These are phyloP conservation scores for Backusella macrospora DNA, from an alignment of 192 early-diverging fungal genomes.

Conservation along the genomic window DNA sequence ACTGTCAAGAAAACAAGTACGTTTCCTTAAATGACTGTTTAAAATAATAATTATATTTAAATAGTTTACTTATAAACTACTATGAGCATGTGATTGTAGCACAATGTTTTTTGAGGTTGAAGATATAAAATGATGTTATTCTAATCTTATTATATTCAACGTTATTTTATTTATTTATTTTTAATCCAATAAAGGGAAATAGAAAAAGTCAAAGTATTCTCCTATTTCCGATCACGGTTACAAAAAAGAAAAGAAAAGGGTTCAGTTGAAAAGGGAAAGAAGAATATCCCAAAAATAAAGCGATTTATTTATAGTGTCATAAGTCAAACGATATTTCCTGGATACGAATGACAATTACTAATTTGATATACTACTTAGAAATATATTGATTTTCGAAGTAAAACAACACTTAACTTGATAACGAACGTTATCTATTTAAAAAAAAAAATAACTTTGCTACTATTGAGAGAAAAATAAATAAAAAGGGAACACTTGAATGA, in stretches of 20 bases:
- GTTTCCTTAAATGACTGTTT: background rate
- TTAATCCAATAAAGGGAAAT: background rate
- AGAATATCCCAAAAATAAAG: no score
- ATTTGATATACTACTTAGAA: no score
- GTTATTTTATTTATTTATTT: background rate
- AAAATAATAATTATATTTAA: background rate
- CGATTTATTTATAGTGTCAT: no score
- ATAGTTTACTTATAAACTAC: background rate
- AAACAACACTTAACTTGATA: no score
- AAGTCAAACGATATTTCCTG: no score
- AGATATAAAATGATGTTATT: background rate
- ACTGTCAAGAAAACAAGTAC: background rate
- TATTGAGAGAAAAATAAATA: background rate
- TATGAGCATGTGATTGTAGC: background rate
- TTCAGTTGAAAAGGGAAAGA: background rate
- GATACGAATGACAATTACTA: no score
- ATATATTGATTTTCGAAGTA: no score
- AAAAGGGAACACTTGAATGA: background rate
- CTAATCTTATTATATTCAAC: background rate
- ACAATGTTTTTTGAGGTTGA: background rate
- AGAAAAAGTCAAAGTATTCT: background rate
- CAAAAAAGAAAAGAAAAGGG: background rate
- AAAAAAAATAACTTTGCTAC: background rate
- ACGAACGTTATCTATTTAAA: no score
- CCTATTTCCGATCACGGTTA: background rate